Conservation (phyloP, 305 asterid genomes). For the Rubia peregrina region DNA sequence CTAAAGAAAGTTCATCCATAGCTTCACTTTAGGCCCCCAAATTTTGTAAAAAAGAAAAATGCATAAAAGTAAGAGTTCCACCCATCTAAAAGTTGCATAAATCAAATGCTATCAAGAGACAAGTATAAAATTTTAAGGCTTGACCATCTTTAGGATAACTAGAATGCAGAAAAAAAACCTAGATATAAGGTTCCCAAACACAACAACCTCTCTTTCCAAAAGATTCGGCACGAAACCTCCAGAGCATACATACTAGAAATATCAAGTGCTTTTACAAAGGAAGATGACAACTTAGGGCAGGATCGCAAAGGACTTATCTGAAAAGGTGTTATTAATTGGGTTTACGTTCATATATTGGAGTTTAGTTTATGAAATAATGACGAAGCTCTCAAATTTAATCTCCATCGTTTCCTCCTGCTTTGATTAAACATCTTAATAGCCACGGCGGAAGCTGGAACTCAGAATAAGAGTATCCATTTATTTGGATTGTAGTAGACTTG, state of each 20-base stretch:
- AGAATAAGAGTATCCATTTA: not conserved
- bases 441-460: not conserved
- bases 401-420: not conserved
- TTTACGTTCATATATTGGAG: too few relatives aligned
- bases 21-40: constrained; percentile 15
- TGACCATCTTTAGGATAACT: not conserved
- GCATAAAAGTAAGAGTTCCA: constrained; percentile 8
- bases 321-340: not conserved
- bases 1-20: constrained; percentile 12
- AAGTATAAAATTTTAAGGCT: constrained; percentile 3
- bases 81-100: not conserved
- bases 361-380: not conserved
- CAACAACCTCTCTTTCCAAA: not conserved
- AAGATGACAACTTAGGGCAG: not conserved
- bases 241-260: not conserved
- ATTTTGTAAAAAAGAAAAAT: constrained; percentile 2
- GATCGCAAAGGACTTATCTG: not conserved
- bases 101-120: not conserved
- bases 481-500: not conserved
- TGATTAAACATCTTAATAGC: not conserved
- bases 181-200: not conserved
- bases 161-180: not conserved
- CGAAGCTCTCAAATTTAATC: not conserved
- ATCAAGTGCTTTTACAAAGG: not conserved
- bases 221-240: not conserved